These are phyloP conservation scores for Monosporascus sp. DNA, from an alignment of 2,329 filamentous ascomycete species.

Conservation along the genomic window DNA sequence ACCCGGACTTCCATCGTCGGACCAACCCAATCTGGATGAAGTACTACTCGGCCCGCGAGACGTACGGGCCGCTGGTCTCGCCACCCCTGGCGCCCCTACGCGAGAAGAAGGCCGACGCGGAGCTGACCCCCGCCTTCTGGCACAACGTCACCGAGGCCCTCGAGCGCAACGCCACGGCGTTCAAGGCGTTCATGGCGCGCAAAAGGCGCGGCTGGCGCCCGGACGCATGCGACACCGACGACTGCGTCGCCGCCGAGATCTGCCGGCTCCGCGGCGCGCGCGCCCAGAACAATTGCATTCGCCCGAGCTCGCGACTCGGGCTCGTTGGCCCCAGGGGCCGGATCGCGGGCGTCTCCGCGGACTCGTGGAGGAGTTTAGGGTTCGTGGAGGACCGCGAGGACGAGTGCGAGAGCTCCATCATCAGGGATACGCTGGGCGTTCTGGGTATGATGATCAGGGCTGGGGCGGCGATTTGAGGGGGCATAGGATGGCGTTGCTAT, in stretches of 20 bases:
- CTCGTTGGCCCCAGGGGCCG: conserved; percentile 9
- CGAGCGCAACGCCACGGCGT: conserved; percentile 35
- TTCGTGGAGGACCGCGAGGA: not conserved
- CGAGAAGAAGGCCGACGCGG: conserved; percentile 21
- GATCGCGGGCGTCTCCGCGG: not conserved
- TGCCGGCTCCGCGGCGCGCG: conserved; percentile 49
- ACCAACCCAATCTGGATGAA: conserved; percentile 46
- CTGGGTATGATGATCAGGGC: not conserved
- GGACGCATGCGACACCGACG: conserved; percentile 32
- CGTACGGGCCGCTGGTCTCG: conserved; percentile 42
- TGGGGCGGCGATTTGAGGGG: not conserved
- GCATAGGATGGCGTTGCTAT: not conserved
- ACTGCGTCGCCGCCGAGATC: conserved; percentile 41
- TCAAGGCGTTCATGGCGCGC: conserved; percentile 41
- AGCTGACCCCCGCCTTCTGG: conserved; percentile 55
- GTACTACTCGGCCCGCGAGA: conserved; percentile 52
- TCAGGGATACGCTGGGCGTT: not conserved
- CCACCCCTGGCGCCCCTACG: conserved; percentile 32
- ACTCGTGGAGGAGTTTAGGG: conserved; percentile 24
- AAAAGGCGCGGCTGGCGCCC: conserved; percentile 42
- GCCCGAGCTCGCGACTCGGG: conserved; percentile 29
- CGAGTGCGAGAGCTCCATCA: conserved; percentile 6
- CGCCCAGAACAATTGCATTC: conserved; percentile 46
- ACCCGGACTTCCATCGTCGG: conserved; percentile 34
- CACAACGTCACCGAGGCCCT: conserved; percentile 49